Base-by-base conservation (phyloP, 1,284 basidiomycete genomes). In the Pholiota adiposa region DNA sequence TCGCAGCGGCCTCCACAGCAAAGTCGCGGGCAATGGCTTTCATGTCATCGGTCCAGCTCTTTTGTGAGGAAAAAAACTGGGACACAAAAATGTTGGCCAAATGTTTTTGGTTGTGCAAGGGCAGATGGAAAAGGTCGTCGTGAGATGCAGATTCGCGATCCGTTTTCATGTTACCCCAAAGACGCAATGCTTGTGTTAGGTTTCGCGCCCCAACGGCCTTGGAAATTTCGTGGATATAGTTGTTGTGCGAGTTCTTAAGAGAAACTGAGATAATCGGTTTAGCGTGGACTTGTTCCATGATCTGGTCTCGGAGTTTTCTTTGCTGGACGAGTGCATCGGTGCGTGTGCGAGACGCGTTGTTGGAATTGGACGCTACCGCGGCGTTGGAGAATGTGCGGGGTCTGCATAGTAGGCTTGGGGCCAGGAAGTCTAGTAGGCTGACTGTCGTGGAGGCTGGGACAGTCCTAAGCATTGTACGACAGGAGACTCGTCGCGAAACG, bases 81-180 rank as follows among this genome's bases (percentile, higher is more conserved):
- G 51, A 19, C 4, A 44, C 48, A 40, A 67, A 60, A 25, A 66
- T 54, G 1, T 44, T n/a, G 11, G 57, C 41, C 4, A 67, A 29
- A 23, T 61, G 54, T 33, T 56, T 52, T 40, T 59, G 54, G 6
- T 46, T 48, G 4, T 56, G 38, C 21, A 58, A 54, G 16, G 65
- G 60, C 48, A 67, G 34, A 11, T 50, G 56, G 50, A 59, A 65
- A 14, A 46, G 54, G 31, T 60, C 58, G 27, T 57, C 62, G 46
- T 64, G 53, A 25, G 48, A 43, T 33, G 61, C 41, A 4, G 49
- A 51, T 76, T 73, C 61, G 31, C 41, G 51, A 33, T 77, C 73
- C 56, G 76, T 63, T 55, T 79, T 76, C 19, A 89, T 73, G 27
- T 68, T 63, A 25, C 68, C 55, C 86, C 86, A 89, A 36, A 75